Conservation (phyloP, 176 grass and related monocot genomes). For the Paspalum notatum region DNA sequence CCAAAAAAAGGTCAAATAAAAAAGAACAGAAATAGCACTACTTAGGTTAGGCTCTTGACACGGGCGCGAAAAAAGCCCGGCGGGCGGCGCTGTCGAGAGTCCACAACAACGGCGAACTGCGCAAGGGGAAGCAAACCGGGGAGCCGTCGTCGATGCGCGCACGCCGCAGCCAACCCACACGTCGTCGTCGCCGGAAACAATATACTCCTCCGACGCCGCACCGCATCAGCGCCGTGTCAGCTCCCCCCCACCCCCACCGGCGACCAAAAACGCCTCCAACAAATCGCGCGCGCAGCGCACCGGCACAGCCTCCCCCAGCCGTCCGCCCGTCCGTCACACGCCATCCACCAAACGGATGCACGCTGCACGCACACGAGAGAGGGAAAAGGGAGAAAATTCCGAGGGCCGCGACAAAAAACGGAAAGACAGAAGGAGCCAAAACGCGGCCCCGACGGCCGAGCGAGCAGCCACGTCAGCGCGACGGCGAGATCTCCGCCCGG, state of each 20-base stretch:
- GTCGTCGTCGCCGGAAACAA: neutral
- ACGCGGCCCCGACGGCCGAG: neutral
- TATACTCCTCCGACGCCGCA: neutral
- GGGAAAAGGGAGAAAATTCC: accelerated
- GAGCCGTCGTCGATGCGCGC: neutral
- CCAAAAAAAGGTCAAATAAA: too few species aligned
- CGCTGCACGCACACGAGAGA: neutral
- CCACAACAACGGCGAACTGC: neutral
- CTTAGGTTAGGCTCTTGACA: too few species aligned
- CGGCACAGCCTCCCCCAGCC: neutral
- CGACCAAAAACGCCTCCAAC: neutral
- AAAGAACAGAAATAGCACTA: too few species aligned
- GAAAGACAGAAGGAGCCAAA: neutral
- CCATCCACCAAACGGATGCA: neutral
- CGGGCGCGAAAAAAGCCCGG: neutral
- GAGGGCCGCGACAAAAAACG: too few species aligned
- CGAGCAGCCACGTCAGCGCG: constrained; percentile 29
- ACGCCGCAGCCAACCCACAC: neutral
- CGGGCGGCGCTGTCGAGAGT: neutral
- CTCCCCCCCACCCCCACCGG: neutral
- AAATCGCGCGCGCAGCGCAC: neutral
- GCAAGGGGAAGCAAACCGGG: neutral
- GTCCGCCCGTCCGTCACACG: neutral
- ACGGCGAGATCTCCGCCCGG: constrained; percentile 7
- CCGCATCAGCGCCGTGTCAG: constrained; percentile 38